These are phyloP conservation scores for Collariella sp. DNA, from an alignment of 495 filamentous ascomycete genomes.

Conservation along the genomic window DNA sequence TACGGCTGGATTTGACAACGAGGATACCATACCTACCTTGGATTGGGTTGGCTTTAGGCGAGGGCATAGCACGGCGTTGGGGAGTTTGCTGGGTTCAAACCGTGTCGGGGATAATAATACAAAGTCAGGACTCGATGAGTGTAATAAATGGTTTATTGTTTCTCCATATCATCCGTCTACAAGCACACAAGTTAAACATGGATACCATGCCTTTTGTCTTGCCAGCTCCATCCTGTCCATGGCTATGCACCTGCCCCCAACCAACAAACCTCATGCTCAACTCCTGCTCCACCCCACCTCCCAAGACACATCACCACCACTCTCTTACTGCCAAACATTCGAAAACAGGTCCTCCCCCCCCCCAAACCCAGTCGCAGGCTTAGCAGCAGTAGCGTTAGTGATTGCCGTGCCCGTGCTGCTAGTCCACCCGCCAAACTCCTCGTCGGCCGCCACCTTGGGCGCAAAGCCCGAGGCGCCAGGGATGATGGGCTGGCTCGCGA, in stretches of 20 bases:
- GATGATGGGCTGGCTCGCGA: slow-evolving; percentile 47
- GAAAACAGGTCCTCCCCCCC: slow-evolving; percentile 79
- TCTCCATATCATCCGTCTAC: neutral
- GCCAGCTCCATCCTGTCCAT: neutral
- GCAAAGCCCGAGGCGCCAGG: slow-evolving; percentile 44
- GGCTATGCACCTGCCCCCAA: neutral
- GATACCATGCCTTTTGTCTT: neutral
- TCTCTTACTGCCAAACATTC: slow-evolving; percentile 75
- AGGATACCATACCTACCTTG: neutral
- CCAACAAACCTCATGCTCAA: neutral
- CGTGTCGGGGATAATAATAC: neutral
- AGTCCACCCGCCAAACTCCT: slow-evolving; percentile 92
- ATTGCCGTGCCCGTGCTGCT: slow-evolving; percentile 45
- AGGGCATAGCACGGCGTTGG: slow-evolving; percentile 1
- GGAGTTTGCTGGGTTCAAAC: neutral
- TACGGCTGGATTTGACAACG: neutral
- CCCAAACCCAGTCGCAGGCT: slow-evolving; percentile 48
- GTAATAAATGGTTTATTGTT: neutral
- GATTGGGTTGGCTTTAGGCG: neutral
- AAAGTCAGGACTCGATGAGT: neutral
- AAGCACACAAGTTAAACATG: neutral
- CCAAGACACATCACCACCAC: neutral
- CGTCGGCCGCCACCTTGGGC: slow-evolving; percentile 67
- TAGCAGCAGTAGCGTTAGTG: slow-evolving; percentile 30
- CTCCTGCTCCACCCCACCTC: neutral